A percentile compares a stretch with the other conserved stretches of the same genome.
These are phyloP conservation scores for Solanum lycopersicoides DNA, from an alignment of 257 asterid species.

Conservation along the genomic window DNA sequence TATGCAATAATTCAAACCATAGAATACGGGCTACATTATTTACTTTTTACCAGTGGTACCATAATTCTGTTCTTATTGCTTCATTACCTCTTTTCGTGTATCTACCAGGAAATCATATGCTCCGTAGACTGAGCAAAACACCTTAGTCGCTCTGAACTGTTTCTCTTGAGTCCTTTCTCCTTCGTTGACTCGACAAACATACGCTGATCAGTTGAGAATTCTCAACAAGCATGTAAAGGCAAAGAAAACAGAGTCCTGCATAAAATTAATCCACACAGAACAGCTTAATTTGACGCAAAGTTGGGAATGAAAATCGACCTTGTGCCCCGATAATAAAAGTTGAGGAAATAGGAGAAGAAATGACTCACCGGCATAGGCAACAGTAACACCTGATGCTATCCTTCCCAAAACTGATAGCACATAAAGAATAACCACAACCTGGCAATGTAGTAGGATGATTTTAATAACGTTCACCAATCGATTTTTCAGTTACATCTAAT, in stretches of 20 bases:
- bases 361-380: constrained; percentile 68
- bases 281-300: neutral
- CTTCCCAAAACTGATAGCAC: constrained; percentile 77
- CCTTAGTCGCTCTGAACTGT: constrained; percentile 30
- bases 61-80: neutral
- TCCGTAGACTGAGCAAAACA: neutral
- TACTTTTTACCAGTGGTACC: neutral
- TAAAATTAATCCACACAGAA: neutral
- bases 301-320: neutral
- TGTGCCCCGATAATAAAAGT: neutral
- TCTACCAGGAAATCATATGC: neutral
- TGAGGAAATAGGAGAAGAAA: neutral
- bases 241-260: constrained; percentile 77
- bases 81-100: neutral
- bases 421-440: constrained; percentile 74
- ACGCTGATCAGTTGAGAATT: constrained; percentile 30
- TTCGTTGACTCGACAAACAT: constrained; percentile 27
- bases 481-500: neutral
- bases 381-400: constrained; percentile 64
- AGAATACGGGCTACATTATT: neutral
- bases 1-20: neutral
- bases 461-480: neutral
- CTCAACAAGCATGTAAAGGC: constrained; percentile 52
- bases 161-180: constrained; percentile 37
- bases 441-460: neutral